Percentiles rank a stretch among this genome's conserved stretches.
Evolutionary conservation across 345 rosid genomes (phyloP).

Genomic region (Mercurialis annua): DNA sequence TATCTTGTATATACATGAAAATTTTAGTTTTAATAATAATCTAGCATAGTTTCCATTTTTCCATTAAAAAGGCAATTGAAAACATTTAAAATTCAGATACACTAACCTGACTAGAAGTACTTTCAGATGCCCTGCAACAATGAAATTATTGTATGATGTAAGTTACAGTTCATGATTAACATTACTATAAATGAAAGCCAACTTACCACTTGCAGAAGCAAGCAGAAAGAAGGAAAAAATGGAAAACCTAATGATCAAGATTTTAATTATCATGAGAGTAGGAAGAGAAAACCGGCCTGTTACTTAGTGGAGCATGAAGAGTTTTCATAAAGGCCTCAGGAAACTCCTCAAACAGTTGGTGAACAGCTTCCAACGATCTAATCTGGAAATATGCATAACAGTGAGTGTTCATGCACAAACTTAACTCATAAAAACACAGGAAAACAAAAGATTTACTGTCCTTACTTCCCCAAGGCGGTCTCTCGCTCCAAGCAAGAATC

Average conservation of each 20-base stretch:
- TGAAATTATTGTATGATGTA: conserved; percentile 1
- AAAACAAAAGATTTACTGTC: conserved; percentile 10
- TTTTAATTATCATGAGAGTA: background rate
- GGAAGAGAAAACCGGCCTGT: conserved; percentile 38
- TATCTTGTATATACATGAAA: no score
- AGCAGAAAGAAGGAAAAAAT: background rate
- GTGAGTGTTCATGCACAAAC: conserved; percentile 5
- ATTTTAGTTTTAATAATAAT: background rate
- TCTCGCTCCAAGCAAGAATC: conserved; percentile 95
- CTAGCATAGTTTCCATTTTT: background rate
- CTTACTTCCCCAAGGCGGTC: conserved; percentile 96
- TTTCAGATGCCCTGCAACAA: conserved; percentile 52
- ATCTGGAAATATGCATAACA: conserved; percentile 48
- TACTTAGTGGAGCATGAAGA: conserved; percentile 56
- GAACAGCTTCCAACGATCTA: conserved; percentile 87
- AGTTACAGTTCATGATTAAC: background rate
- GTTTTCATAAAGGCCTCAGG: conserved; percentile 73
- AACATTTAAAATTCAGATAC: background rate
- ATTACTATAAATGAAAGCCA: background rate
- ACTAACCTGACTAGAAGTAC: conserved; percentile 50
- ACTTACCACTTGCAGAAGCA: background rate
- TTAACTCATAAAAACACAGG: conserved; percentile 7
- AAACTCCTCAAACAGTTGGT: conserved; percentile 77
- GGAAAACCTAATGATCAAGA: background rate
- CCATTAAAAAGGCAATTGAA: background rate